Base-by-base conservation (phyloP, 345 rosid genomes). In the Gynandropsis gynandra region DNA sequence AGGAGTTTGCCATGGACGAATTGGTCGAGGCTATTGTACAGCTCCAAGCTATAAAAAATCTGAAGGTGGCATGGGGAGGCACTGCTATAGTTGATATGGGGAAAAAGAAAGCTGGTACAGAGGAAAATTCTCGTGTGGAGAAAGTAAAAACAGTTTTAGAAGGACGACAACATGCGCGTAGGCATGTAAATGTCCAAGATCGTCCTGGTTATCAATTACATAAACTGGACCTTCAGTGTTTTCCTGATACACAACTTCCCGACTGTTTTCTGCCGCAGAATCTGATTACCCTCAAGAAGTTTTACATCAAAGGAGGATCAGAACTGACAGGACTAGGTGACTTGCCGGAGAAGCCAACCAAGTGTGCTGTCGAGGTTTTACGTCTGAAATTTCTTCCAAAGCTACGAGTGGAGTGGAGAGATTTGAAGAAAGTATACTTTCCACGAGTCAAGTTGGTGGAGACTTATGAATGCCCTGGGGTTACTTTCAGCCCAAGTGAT, bases 201-300 rank as follows among this genome's bases (percentile, higher is more conserved):
- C 2, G 5, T 24, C 29, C 29, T 5, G 29, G 29, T 24, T 24
- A 24, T 24, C 29, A 1, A 0, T 13, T 77, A 44, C 50, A 1
- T 58, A 77, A 72, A 45, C 54, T 77, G n/a, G 77, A 74, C 8
- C 65, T 77, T n/a, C 72, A 35, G 36, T 61, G 74, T 41, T 69
- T 57, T 40, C 80, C 68, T 13, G 49, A 12, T 2, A 0, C 9
- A 4, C 19, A 15, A 1, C 70, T 62, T 40, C 80, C 80, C 4
- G 0, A 0, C 1, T 66, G 67, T 73, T 24, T 72, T 63, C 6
- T 5, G 32, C 75, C 75, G n/a, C 0, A 2, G 0, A 41, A n/a
- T 0, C 54, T 77, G 0, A 1, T 0, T 11, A 0, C 0, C 8
- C 60, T 78, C 11, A 27, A 73, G 43, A 66, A 58, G 12, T 72